Conservation (phyloP, 202 grass and related monocot genomes). For the Saccharum hybrid region DNA sequence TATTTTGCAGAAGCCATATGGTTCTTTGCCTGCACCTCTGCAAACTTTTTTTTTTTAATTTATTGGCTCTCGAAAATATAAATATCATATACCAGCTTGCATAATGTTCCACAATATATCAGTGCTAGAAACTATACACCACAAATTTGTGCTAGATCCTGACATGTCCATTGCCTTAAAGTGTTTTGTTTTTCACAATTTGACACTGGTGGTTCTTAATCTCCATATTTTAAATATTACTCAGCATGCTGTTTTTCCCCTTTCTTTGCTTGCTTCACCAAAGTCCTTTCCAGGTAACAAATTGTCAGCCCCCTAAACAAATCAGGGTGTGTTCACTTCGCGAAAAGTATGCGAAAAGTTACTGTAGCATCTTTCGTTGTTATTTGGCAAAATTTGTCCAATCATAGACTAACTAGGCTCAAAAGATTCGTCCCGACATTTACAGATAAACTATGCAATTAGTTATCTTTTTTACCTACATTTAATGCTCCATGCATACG, state of each 20-base stretch:
- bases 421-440: no score
- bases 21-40: neutral
- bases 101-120: neutral
- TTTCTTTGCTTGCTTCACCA: neutral
- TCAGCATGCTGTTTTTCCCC: neutral
- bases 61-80: neutral
- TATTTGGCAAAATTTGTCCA: no score
- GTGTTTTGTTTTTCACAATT: neutral
- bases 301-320: neutral
- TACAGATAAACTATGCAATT: no score
- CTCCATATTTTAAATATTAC: neutral
- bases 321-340: no score
- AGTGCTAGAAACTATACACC: neutral
- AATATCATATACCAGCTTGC: conserved; percentile 7
- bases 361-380: no score
- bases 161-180: neutral
- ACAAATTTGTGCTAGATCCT: neutral
- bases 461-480: no score
- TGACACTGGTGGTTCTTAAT: neutral
- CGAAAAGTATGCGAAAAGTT: no score
- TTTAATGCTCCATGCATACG: no score
- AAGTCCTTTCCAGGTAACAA: neutral
- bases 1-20: neutral
- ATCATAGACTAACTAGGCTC: no score
- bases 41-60: neutral